Evolutionary conservation across 257 asterid genomes (phyloP).

Genomic region (Buddleja alternifolia): DNA sequence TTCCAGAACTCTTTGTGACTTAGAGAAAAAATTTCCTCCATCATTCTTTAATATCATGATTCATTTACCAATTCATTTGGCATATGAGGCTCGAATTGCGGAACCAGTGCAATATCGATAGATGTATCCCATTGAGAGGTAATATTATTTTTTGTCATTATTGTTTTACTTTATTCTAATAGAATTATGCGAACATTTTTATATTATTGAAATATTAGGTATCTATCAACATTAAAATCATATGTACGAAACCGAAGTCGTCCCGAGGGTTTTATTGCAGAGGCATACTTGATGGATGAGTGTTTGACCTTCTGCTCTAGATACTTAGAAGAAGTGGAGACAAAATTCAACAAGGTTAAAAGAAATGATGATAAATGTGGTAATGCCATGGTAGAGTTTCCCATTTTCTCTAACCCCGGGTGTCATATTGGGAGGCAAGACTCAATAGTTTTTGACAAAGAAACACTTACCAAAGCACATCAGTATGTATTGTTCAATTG

Average conservation of each 20-base stretch:
- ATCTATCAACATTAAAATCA: neutral
- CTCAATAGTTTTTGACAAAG: neutral
- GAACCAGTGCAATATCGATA: neutral
- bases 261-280: slow-evolving; percentile 20
- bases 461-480: neutral
- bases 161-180: neutral
- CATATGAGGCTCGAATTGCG: neutral
- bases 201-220: neutral
- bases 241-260: neutral
- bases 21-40: no score
- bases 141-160: no score
- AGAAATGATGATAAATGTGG: neutral
- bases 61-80: neutral
- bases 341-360: neutral
- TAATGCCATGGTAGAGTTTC: neutral
- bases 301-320: no score
- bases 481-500: slow-evolving; percentile 4
- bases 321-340: no score
- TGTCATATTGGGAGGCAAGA: neutral
- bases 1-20: no score
- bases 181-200: neutral
- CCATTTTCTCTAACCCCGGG: neutral
- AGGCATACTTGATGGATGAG: no score
- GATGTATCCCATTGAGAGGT: neutral
- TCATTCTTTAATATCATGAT: no score